Percentiles rank a stretch among this genome's conserved stretches.
Conservation (phyloP, 805 yeast species). For the Kluyveromyces wickerhamii region DNA sequence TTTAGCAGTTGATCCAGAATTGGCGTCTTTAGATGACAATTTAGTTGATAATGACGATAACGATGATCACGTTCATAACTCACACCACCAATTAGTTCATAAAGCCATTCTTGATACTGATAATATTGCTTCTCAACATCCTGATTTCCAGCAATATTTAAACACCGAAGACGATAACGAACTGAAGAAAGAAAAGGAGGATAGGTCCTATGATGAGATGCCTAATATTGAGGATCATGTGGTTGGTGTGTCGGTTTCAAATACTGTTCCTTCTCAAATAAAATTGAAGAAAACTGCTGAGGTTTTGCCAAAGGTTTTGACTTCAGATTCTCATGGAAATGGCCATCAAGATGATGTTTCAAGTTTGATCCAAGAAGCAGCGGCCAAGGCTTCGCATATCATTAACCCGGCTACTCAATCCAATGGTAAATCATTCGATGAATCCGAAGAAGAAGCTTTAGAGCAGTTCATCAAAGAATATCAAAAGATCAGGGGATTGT, state of each 20-base stretch:
- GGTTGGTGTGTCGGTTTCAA: conserved; percentile 9
- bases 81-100: conserved; percentile 58
- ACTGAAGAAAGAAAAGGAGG: conserved; percentile 5
- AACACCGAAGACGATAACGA: conserved; percentile 24
- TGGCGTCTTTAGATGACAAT: conserved; percentile 40
- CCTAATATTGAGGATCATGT: conserved; percentile 8
- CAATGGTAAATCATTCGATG: conserved; percentile 28
- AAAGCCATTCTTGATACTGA: conserved; percentile 66
- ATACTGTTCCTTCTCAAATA: conserved; percentile 1
- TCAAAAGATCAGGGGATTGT: conserved; percentile 51
- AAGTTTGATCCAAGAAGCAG: conserved; percentile 36
- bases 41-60: conserved; percentile 7
- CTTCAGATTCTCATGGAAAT: conserved; percentile 2
- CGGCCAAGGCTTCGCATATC: conserved; percentile 34
- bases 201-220: conserved; percentile 2
- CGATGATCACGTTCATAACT: conserved; percentile 30
- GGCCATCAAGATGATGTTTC: conserved; percentile 29
- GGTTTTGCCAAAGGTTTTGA: conserved; percentile 22
- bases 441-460: conserved; percentile 58
- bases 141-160: conserved; percentile 30
- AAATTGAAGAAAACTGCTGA: conserved; percentile 9
- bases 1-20: conserved; percentile 49
- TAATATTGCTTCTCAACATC: conserved; percentile 42
- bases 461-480: conserved; percentile 68
- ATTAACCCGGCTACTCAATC: conserved; percentile 26